Base-by-base conservation (phyloP, 2,329 filamentous ascomycete genomes). In the Lanzia echinophila region DNA sequence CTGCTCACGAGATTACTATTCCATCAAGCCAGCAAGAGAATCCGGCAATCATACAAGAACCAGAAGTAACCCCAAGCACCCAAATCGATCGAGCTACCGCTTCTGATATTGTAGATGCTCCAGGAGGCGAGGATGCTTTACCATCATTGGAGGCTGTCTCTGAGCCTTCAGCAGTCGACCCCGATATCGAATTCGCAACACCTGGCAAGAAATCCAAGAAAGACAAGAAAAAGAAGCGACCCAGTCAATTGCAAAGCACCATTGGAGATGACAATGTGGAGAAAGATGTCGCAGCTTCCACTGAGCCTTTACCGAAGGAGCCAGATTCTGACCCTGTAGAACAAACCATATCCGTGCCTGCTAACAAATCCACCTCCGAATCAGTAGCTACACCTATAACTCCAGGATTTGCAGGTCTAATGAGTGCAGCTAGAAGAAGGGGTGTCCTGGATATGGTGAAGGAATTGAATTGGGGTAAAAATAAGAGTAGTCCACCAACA, bases 191-290 rank as follows among this genome's bases (percentile, higher is more conserved):
- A 44, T 15, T 28, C 8, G 22, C 41, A 19, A 24, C 22, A 24
- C 20, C 41, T 28, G 15, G 8, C 20, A 44, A 44, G 19, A 44
- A 44, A 22, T 56, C 56, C 15, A 54, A 58, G 46, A 58, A 54
- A 57, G 72, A 73, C 19, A 61, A 56, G 28, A 58, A 39, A 12
- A 61, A 56, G 36, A 57, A 45, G 13, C 38, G 44, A 24, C 52
- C 11, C 17, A 39, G 34, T 33, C 24, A 57, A 24, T 15, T 32
- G 15, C 51, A 50, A 48, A 42, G 43, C 20, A 33, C 28, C 6
- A 39, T 34, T 49, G 51, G 56, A 39, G 51, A 56, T n/a, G 15
- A 33, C 6, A 15, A 6, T 13, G 31, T 19, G 6, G 1, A 24
- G 17, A 34, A 42, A 10, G 44, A 53, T 7, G 41, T 42, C 11